A percentile compares a stretch with the other conserved stretches of the same genome.
phyloP scores from a whole-genome alignment of 2,329 filamentous ascomycete genomes.

The Fusarium citri region DNA sequence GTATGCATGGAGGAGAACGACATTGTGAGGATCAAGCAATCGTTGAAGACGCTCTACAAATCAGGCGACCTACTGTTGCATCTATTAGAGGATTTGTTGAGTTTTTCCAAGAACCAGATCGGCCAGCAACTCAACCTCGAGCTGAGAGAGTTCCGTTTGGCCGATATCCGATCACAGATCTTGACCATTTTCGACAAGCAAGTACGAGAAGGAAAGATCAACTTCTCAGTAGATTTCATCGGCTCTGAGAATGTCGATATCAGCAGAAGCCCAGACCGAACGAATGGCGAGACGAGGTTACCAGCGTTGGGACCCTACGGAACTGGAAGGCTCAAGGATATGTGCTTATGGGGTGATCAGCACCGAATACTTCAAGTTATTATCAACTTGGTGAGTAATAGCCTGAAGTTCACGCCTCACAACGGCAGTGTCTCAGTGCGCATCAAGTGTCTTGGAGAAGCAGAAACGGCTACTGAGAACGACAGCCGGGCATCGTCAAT shows the following conservation, averaged over 20 bases:
- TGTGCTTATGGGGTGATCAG: constrained; percentile 92
- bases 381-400: constrained; percentile 93
- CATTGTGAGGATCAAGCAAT: constrained; percentile 80
- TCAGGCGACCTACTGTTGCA: constrained; percentile 81
- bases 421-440: constrained; percentile 80
- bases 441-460: constrained; percentile 78
- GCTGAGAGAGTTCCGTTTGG: constrained; percentile 84
- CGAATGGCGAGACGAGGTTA: constrained; percentile 53
- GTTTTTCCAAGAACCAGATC: constrained; percentile 95
- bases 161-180: constrained; percentile 86
- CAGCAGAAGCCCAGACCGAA: constrained; percentile 50
- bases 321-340: constrained; percentile 78
- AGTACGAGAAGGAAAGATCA: constrained; percentile 81
- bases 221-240: constrained; percentile 78
- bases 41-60: constrained; percentile 85
- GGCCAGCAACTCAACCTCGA: constrained; percentile 85
- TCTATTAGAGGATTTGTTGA: constrained; percentile 87
- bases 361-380: constrained; percentile 92
- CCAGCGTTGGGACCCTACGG: constrained; percentile 74
- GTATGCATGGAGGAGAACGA: constrained; percentile 95
- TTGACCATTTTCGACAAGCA: constrained; percentile 91
- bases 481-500: constrained; percentile 66
- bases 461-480: constrained; percentile 55
- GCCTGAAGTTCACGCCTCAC: constrained; percentile 86
- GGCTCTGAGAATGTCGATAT: constrained; percentile 44